Conservation (phyloP, 108 stramenopile genomes). For the Skeletonema menzelii region DNA sequence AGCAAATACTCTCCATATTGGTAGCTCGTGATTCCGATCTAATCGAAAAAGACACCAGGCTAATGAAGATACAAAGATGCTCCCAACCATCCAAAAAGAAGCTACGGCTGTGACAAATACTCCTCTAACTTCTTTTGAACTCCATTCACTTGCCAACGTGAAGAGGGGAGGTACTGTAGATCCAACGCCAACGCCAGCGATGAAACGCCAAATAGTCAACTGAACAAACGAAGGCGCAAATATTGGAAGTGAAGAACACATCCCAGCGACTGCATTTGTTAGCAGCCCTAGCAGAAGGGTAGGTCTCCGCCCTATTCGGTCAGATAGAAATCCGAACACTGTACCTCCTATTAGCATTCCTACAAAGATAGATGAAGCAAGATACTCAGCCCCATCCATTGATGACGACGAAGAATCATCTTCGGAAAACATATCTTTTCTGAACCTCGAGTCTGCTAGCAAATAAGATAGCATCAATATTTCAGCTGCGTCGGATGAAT, state of each 20-base stretch:
- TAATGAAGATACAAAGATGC: conserved; percentile 68
- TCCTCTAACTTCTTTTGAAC: conserved; percentile 69
- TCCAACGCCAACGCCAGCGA: conserved; percentile 77
- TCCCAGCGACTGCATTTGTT: conserved; percentile 62
- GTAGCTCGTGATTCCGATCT: background rate
- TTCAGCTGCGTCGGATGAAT: conserved; percentile 75
- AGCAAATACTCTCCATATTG: conserved; percentile 72
- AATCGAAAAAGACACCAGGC: conserved; percentile 59
- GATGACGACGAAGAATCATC: conserved; percentile 14
- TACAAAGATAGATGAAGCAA: conserved; percentile 76
- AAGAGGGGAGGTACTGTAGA: conserved; percentile 79
- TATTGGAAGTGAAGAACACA: conserved; percentile 49
- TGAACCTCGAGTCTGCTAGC: conserved; percentile 56
- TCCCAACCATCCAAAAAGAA: conserved; percentile 88
- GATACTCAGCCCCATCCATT: conserved; percentile 44
- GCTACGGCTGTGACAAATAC: conserved; percentile 70
- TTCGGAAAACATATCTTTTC: conserved; percentile 30
- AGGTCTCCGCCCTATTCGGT: conserved; percentile 65
- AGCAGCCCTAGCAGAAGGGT: conserved; percentile 61
- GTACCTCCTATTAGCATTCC: conserved; percentile 85
- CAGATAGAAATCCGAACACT: conserved; percentile 59
- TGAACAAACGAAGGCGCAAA: conserved; percentile 19
- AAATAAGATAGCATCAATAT: conserved; percentile 78
- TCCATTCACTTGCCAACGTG: conserved; percentile 71
- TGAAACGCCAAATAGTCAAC: conserved; percentile 57